Base-by-base conservation (phyloP, 257 asterid species). In the Jacaranda mimosifolia region DNA sequence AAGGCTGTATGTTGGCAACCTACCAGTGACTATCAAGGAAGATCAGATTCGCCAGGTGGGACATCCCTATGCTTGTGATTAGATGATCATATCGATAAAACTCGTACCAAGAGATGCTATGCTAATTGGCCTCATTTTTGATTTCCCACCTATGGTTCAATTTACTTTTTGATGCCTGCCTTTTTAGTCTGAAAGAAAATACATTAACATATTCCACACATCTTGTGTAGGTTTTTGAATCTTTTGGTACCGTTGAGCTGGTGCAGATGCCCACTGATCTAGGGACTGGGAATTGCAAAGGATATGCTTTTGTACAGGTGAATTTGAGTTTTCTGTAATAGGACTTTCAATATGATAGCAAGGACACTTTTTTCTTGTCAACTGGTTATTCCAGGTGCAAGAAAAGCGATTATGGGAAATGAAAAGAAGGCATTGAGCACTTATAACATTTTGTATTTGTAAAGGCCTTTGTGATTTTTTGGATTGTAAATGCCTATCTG, bases 281-380 rank as follows among this genome's bases (percentile, higher is more conserved):
- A 7, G 91, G 85, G 63, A 83, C 91, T 69, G 92, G 89, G 77
- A 83, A 82, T 70, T 79, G 92, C 84, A 87, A 89, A 80, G 91
- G 97, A 63, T 91, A 68, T 83, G 97, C 91, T 12, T 89, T 89
- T 80, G 81, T 89, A 63, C 94, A 91, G 91, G 97, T 90, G 75
- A 77, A 39, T 77, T 82, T 80, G 74, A n/a, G 12, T 81, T 80
- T 75, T 57, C 40, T 70, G 46, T 60, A 39, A 36, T 67, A 73
- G 62, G 60, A 40, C 43, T 74, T 79, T 70, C 67, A 9, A 5
- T 52, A 17, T 48, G 57, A 56, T 26, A 14, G 56, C 18, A 42
- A 15, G 73, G 66, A 40, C 35, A 65, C 38, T 74, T 76, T 74
- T 80, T 46, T 56, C 63, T 63, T 60, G 48, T 21, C 39, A 51